phyloP scores from a whole-genome alignment of 306 rosid genomes.

The Argentina anserina region DNA sequence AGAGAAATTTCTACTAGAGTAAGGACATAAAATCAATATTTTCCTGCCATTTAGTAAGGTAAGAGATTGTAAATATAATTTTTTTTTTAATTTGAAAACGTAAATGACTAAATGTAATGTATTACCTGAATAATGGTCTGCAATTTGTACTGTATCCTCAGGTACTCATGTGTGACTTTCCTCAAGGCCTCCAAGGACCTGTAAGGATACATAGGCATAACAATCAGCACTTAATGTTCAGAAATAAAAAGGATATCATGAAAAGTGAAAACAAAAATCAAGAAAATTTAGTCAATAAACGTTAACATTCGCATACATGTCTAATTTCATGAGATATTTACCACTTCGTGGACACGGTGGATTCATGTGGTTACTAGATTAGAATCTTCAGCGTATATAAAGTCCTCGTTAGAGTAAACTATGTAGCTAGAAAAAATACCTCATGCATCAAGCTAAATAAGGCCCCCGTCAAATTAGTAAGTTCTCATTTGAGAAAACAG shows the following conservation, averaged over 20 bases:
- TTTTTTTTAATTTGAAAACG: too few relatives aligned
- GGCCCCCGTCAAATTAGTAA: too few relatives aligned
- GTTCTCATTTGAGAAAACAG: too few relatives aligned
- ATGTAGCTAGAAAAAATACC: too few relatives aligned
- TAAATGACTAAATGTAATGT: neutral
- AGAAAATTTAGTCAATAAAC: neutral
- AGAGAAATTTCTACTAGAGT: neutral
- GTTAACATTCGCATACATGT: too few relatives aligned
- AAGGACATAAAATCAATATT: neutral
- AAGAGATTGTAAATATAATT: too few relatives aligned
- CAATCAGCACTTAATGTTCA: neutral
- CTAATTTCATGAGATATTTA: too few relatives aligned
- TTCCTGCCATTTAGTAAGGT: neutral
- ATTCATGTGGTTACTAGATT: too few relatives aligned
- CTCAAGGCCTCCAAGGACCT: conserved; percentile 12
- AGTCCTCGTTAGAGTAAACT: too few relatives aligned
- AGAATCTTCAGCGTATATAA: too few relatives aligned
- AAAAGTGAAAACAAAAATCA: neutral
- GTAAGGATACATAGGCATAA: neutral
- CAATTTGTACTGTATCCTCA: conserved; percentile 15
- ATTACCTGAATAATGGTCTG: conserved; percentile 21
- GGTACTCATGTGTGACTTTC: conserved; percentile 9
- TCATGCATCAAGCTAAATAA: too few relatives aligned
- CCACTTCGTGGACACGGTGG: too few relatives aligned
- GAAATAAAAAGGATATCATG: neutral